Evolutionary conservation across 2,329 filamentous ascomycete species (phyloP).

Genomic region (Ciborinia camelliae): DNA sequence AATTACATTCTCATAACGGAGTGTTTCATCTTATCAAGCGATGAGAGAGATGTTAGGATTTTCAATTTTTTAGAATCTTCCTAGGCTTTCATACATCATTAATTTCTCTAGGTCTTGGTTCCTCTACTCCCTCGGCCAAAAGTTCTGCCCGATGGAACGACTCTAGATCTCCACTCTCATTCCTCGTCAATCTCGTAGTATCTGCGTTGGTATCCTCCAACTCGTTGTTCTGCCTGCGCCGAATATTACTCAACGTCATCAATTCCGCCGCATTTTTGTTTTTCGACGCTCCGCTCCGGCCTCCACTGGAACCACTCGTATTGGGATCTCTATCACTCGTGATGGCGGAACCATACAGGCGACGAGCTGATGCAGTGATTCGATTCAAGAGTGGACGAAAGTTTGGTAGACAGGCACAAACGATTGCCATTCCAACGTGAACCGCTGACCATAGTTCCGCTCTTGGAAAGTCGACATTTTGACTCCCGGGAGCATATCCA

Average conservation of each 20-base stretch:
- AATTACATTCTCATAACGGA: not conserved
- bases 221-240: not conserved
- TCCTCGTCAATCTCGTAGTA: constrained; percentile 7
- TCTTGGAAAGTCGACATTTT: constrained; percentile 20
- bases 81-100: not conserved
- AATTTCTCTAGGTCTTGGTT: not conserved
- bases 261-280: not conserved
- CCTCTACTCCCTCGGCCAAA: not conserved
- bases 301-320: constrained; percentile 1
- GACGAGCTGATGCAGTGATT: constrained; percentile 11
- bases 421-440: constrained; percentile 22
- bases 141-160: not conserved
- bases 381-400: constrained; percentile 20
- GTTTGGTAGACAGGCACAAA: constrained; percentile 22
- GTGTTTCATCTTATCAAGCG: not conserved
- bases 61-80: not conserved
- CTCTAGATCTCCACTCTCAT: constrained; percentile 4
- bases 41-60: not conserved
- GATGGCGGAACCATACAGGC: constrained; percentile 11
- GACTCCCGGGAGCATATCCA: constrained; percentile 20
- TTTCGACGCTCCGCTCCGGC: constrained; percentile 5
- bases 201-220: constrained; percentile 11
- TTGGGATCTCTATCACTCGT: not conserved
- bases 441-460: constrained; percentile 23
- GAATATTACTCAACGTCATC: constrained; percentile 3